Base-by-base conservation (phyloP, 345 rosid genomes). In the Angophora floribunda region DNA sequence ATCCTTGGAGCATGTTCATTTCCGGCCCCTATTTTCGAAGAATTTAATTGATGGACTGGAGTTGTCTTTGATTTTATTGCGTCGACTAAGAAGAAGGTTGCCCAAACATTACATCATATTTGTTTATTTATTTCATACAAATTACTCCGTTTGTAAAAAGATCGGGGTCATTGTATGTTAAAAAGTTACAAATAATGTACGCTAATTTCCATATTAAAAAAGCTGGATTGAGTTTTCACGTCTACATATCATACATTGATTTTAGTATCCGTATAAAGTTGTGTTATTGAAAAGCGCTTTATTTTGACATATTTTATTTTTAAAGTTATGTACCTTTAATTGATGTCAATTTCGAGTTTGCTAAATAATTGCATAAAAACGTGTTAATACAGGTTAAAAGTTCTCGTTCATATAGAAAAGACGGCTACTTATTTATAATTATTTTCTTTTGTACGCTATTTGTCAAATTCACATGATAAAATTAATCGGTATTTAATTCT, bases 311-410 rank as follows among this genome's bases (percentile, higher is more conserved):
- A 36, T 36, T 36, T 36, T 36, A 24, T 59, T 0, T 24, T 59
- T 3, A 59, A 59, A 59, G 10, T 24, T 59, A 26, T 24, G 6
- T 59, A 59, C 3, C 1, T 6, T 13, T 9, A 57, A 24, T 0
- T 0, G 0, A 1, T 26, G n/a, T 24, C 5, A 1, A 12, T 61
- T 61, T 13, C 9, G 0, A 61, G 0, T 28, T 61, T 28, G 15
- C 4, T 61, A 28, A 6, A 13, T 63, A 6, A n/a, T 63, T 63
- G 41, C 13, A 6, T 59, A 24, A 59, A 59, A 26, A 59, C 1
- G 1, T 10, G 63, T 2, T 57, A 59, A 59, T 26, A 4, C 7
- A 1, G 24, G 36, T 63, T 63, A 63, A n/a, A 7, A 63, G 14
- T 63, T 63, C 30, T 6, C 7, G 6, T 28, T 12, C 2, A 7